phyloP scores from a whole-genome alignment of 768 basidiomycete species.

The Hysterangium stoloniferum region DNA sequence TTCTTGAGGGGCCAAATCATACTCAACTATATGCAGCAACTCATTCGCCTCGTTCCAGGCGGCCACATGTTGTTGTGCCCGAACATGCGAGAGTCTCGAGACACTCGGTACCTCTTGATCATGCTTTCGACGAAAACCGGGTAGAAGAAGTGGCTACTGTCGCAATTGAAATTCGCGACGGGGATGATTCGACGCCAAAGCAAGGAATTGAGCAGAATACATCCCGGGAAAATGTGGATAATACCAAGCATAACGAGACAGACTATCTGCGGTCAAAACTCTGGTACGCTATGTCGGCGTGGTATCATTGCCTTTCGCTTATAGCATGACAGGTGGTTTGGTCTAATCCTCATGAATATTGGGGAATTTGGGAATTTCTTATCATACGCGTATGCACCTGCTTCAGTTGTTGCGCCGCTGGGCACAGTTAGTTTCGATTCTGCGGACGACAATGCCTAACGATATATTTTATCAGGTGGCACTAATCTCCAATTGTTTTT shows the following conservation, averaged over 20 bases:
- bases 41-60: not conserved
- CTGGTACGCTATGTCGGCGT: slow-evolving; percentile 43
- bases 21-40: not conserved
- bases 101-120: slow-evolving; percentile 1
- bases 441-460: slow-evolving; percentile 5
- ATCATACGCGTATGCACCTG: slow-evolving; percentile 84
- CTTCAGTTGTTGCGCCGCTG: slow-evolving; percentile 88
- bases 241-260: slow-evolving; percentile 41
- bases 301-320: not conserved
- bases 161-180: not conserved
- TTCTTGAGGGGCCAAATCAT: not conserved
- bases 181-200: not conserved
- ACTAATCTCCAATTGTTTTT: slow-evolving; percentile 90
- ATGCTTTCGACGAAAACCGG: not conserved
- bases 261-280: slow-evolving; percentile 79
- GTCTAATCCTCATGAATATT: slow-evolving; percentile 81
- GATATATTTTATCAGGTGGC: slow-evolving; percentile 51
- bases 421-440: slow-evolving; percentile 62
- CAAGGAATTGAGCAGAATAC: slow-evolving; percentile 16
- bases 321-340: slow-evolving; percentile 63
- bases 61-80: not conserved
- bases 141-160: not conserved
- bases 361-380: slow-evolving; percentile 90
- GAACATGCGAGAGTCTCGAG: not conserved
- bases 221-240: slow-evolving; percentile 16